These are phyloP conservation scores for Allium cepa DNA, from an alignment of 106 monocot species.

Conservation along the genomic window DNA sequence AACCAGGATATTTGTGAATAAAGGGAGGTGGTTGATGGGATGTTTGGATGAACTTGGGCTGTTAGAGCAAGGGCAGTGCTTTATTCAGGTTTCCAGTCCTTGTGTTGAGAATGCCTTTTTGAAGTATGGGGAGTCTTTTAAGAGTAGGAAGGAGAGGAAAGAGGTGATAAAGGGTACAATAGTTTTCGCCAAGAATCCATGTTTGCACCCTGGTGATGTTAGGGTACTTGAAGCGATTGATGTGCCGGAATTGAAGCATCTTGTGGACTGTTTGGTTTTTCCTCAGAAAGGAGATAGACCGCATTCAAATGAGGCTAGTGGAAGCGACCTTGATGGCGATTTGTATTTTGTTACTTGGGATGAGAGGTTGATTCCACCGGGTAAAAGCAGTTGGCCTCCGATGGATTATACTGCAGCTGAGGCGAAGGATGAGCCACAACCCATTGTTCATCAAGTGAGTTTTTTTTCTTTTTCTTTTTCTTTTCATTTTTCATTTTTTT, in stretches of 20 bases:
- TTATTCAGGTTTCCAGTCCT: constrained; percentile 65
- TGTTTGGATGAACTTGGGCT: constrained; percentile 88
- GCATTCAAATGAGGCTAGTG: constrained; percentile 88
- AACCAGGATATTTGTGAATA: constrained; percentile 79
- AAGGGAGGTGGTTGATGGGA: constrained; percentile 96
- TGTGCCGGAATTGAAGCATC: constrained; percentile 63
- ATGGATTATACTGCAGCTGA: constrained; percentile 66
- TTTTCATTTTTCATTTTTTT: too few relatives aligned
- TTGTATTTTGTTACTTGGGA: constrained; percentile 92
- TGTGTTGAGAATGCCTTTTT: constrained; percentile 54
- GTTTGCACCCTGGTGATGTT: constrained; percentile 93
- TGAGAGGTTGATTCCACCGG: constrained; percentile 69
- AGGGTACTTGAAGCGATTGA: constrained; percentile 90
- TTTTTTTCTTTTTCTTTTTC: too few relatives aligned
- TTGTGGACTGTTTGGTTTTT: constrained; percentile 91
- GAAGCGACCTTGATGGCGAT: constrained; percentile 93
- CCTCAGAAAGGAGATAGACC: constrained; percentile 93
- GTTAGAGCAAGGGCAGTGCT: constrained; percentile 88
- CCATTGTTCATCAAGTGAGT: constrained; percentile 21
- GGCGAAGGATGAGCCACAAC: constrained; percentile 16
- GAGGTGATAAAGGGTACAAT: constrained; percentile 63
- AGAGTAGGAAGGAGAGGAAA: constrained; percentile 23
- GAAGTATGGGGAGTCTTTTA: constrained; percentile 63
- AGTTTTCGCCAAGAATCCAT: constrained; percentile 90
- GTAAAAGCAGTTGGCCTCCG: constrained; percentile 59